Percentiles rank a stretch among this genome's conserved stretches.
Conservation (phyloP, 2,329 filamentous ascomycete species). For the Arthrobotrys sphaeroides region DNA sequence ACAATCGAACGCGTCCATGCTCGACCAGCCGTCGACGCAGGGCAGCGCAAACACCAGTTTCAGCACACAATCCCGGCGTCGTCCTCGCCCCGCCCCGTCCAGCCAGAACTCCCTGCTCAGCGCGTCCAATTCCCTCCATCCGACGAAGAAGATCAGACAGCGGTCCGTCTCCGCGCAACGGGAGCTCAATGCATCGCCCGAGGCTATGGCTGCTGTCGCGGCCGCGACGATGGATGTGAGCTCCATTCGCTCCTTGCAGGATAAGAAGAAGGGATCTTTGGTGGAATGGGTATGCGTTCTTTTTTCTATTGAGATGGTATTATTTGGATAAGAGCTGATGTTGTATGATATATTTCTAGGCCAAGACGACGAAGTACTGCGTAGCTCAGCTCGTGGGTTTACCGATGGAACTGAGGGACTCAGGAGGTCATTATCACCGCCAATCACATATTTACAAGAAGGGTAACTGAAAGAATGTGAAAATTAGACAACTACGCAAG, state of each 20-base stretch:
- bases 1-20: slow-evolving; percentile 53
- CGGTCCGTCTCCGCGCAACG: slow-evolving; percentile 46
- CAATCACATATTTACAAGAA: neutral
- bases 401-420: slow-evolving; percentile 55
- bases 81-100: slow-evolving; percentile 30
- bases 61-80: slow-evolving; percentile 45
- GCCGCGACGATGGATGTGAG: slow-evolving; percentile 52
- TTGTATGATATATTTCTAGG: slow-evolving; percentile 49
- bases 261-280: slow-evolving; percentile 50
- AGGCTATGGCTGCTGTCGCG: slow-evolving; percentile 45
- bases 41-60: slow-evolving; percentile 34
- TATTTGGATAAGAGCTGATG: neutral
- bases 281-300: slow-evolving; percentile 50
- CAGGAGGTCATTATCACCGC: slow-evolving; percentile 47
- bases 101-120: slow-evolving; percentile 43
- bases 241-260: slow-evolving; percentile 47
- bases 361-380: slow-evolving; percentile 58
- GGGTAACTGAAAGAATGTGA: neutral
- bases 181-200: slow-evolving; percentile 45
- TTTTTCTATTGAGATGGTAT: neutral
- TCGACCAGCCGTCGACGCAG: slow-evolving; percentile 48
- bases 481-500: slow-evolving; percentile 50
- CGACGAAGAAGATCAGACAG: slow-evolving; percentile 41
- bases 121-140: slow-evolving; percentile 47
- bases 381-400: slow-evolving; percentile 57